A percentile compares a stretch with the other conserved stretches of the same genome.
These are phyloP conservation scores for Dioscorea dumetorum DNA, from an alignment of 106 monocot species.

Conservation along the genomic window DNA sequence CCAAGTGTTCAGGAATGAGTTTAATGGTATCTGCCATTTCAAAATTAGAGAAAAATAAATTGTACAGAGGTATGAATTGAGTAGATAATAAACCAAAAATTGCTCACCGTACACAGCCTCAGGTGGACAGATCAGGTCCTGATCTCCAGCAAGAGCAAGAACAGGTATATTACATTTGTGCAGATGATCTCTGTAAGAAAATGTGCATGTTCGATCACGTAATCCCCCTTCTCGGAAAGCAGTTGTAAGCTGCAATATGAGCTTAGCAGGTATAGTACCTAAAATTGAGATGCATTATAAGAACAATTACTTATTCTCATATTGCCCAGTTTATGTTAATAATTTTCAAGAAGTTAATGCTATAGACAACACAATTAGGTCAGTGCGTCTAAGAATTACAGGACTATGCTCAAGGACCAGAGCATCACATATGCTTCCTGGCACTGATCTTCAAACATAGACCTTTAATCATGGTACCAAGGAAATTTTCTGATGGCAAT, in stretches of 20 bases:
- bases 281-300: neutral
- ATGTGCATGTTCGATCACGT: constrained; percentile 48
- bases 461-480: too few relatives aligned
- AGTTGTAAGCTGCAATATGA: constrained; percentile 77
- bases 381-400: too few relatives aligned
- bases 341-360: too few relatives aligned
- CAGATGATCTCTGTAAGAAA: constrained; percentile 75
- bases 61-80: too few relatives aligned
- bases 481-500: too few relatives aligned
- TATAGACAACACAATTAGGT: too few relatives aligned
- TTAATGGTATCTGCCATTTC: constrained; percentile 71
- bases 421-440: too few relatives aligned
- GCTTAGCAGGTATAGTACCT: constrained; percentile 92
- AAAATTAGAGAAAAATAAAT: too few relatives aligned
- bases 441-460: too few relatives aligned
- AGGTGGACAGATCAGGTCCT: constrained; percentile 90
- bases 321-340: too few relatives aligned
- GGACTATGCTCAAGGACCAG: too few relatives aligned
- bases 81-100: neutral
- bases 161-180: constrained; percentile 54
- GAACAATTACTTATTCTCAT: too few relatives aligned
- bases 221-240: constrained; percentile 80
- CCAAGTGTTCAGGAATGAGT: constrained; percentile 48
- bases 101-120: constrained; percentile 85
- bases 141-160: constrained; percentile 85